phyloP scores from a whole-genome alignment of 2,329 filamentous ascomycete species.

The Alternaria novae-zelandiae region DNA sequence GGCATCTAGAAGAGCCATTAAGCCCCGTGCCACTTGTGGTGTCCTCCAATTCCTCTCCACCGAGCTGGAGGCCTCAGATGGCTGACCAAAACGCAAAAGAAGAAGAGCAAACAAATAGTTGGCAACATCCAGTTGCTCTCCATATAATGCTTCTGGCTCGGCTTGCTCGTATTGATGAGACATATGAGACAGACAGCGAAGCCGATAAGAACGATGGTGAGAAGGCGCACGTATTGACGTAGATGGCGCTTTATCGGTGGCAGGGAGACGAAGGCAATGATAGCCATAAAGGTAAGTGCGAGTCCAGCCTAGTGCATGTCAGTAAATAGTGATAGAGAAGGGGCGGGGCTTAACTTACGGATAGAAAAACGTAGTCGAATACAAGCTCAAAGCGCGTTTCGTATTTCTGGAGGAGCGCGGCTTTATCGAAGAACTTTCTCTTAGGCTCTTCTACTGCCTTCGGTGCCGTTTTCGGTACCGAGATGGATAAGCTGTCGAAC shows the following conservation, averaged over 20 bases:
- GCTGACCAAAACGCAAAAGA: slow-evolving; percentile 32
- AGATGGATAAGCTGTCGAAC: slow-evolving; percentile 33
- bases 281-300: slow-evolving; percentile 28
- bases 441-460: slow-evolving; percentile 8
- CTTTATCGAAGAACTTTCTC: background rate
- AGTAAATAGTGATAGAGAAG: slow-evolving; percentile 26
- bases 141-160: slow-evolving; percentile 22
- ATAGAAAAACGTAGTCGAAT: slow-evolving; percentile 14
- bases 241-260: slow-evolving; percentile 25
- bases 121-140: slow-evolving; percentile 40
- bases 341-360: slow-evolving; percentile 5
- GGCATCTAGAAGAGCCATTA: background rate
- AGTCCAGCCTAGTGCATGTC: slow-evolving; percentile 28
- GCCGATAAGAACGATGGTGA: slow-evolving; percentile 26
- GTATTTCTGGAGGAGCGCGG: slow-evolving; percentile 12
- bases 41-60: background rate
- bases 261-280: slow-evolving; percentile 38
- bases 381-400: slow-evolving; percentile 35
- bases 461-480: slow-evolving; percentile 15
- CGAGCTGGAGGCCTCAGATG: slow-evolving; percentile 9
- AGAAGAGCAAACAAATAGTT: slow-evolving; percentile 33
- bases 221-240: slow-evolving; percentile 27
- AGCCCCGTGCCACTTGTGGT: background rate
- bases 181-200: slow-evolving; percentile 32
- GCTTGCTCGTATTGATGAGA: slow-evolving; percentile 22